Base-by-base conservation (phyloP, 345 rosid species). In the Punica granatum region DNA sequence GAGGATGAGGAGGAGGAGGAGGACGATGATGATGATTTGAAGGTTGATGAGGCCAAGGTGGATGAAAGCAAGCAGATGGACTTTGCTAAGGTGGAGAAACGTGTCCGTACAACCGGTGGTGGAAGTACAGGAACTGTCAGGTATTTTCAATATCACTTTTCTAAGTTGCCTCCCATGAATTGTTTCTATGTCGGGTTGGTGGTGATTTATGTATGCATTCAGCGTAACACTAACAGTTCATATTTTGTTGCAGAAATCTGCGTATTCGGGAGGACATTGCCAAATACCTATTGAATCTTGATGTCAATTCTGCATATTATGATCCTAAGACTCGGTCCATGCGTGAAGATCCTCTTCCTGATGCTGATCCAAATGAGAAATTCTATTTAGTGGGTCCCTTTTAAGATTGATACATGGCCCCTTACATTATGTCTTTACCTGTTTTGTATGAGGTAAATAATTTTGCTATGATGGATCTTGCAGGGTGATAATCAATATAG, bases 61-160 rank as follows among this genome's bases (percentile, higher is more conserved):
- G 90, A 85, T 62, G 97, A 93, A 80, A 89, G 96, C 77, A 84
- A 86, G 67, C 98, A 93, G 67, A 93, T 93, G 96, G 98, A 93
- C 73, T 91, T 93, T 70, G 92, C 98, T 19, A 91, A 87, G 78
- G 97, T 93, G 59, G 98, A 93, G 77, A 93, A 93, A 81, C 92
- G 98, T 83, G 99, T 93, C 33, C 85, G 97, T 26, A 91, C 96
- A 35, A 86, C 97, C 1, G 96, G 99, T 66, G 96, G 97, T 78
- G 98, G 98, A 58, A 93, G 96, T 78, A 93, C 96, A 9, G 99
- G 97, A 85, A 93, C 99, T 56, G 99, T 93, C 18, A 86, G 91
- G 97, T 86, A 64, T n/a, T 42, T 56, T 56, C 61, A 56, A 18
- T 30, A 26, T n/a, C 25, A 33, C 34, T 26, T 56, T 10, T 28